Evolutionary conservation across 768 basidiomycete species (phyloP), one percentile per base, ranked within the genome.

Genomic region (Pulveroboletus ravenelii): DNA sequence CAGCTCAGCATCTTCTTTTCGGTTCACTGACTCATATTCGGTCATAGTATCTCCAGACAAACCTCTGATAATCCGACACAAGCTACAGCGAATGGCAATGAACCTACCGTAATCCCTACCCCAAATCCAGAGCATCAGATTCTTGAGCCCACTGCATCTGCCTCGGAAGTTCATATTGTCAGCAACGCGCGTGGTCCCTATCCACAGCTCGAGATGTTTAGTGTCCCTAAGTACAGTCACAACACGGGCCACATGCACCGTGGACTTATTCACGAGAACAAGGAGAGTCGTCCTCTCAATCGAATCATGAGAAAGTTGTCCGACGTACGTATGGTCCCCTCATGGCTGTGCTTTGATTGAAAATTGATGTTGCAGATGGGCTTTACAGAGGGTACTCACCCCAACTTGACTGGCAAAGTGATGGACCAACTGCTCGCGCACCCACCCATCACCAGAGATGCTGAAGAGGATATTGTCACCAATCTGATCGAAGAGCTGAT

Each of bases 391-490:
- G 70, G 69, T 41, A 72, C 74, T 15, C 75, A 83, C 63, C 81
- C 84, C 34, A 72, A 70, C 23, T 65, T 87, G 52, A 67, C 69
- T 5, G 65, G 63, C 1, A 80, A 75, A 61, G 75, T 87, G 55
- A 74, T 71, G 61, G 66, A 72, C 15, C 75, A 78, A 56, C 55
- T 87, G 51, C 76, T 75, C 10, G 50, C 52, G n/a, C 70, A 68
- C 51, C 53, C 67, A 17, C 55, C 61, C n/a, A 55, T 76, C 10
- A 71, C 70, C 23, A 81, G 78, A 56, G 84, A 84, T 10, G 65
- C 65, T 1, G 85, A 87, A 62, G 84, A 85, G 56, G 77, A 84
- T 48, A 77, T 86, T 46, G 80, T 85, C 30, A 84, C 82, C 12
- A 79, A 72, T 6, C 55, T 87, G 56, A 65, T 85, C 41, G 78